phyloP scores from a whole-genome alignment of 805 yeast species.

The Wickerhamomyces subpelliculosus region DNA sequence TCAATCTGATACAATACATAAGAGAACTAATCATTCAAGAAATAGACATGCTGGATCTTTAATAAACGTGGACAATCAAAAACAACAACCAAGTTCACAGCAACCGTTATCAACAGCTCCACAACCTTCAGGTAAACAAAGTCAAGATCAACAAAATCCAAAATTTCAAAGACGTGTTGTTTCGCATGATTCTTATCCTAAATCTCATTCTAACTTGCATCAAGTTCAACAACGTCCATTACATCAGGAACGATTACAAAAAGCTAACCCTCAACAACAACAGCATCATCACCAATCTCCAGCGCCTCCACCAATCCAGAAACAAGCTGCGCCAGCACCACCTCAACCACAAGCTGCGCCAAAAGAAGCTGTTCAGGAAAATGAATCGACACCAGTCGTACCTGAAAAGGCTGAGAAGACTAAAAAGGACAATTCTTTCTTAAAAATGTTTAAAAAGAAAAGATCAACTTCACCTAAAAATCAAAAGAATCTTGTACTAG shows the following conservation, averaged over 20 bases:
- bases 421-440: conserved; percentile 12
- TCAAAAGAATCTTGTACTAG: conserved; percentile 3
- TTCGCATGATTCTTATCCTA: background rate
- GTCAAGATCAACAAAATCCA: background rate
- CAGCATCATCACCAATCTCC: background rate
- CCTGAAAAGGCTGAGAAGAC: background rate
- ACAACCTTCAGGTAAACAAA: background rate
- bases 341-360: background rate
- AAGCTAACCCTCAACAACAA: conserved; percentile 2
- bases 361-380: too few relatives aligned
- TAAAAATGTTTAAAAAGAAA: conserved; percentile 21
- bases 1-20: conserved; percentile 7
- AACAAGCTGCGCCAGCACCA: conserved; percentile 2
- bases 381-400: too few relatives aligned
- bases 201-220: background rate
- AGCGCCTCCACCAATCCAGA: background rate
- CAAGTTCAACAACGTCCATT: conserved; percentile 7
- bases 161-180: background rate
- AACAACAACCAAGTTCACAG: background rate
- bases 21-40: conserved; percentile 27
- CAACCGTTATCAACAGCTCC: background rate
- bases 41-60: conserved; percentile 27
- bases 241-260: conserved; percentile 1
- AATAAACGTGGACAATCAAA: conserved; percentile 13
- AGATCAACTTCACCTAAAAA: conserved; percentile 16